phyloP scores from a whole-genome alignment of 1,139 yeast genomes.

The Suhomyces coccinellae region DNA sequence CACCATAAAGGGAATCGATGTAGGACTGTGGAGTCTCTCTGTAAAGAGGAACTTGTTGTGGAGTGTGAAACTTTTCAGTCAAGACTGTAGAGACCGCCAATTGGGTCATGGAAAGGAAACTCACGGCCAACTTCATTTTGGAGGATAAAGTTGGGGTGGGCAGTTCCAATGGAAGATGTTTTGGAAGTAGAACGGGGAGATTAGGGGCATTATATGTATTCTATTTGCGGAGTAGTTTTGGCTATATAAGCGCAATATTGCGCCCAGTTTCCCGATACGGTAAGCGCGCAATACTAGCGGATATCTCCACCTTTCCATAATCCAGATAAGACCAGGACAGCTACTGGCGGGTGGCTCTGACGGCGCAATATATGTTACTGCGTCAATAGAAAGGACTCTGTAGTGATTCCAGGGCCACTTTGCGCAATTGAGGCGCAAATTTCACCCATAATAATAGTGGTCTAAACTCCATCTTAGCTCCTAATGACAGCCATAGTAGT shows the following conservation, averaged over 20 bases:
- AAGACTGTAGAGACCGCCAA: not conserved
- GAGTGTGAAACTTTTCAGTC: not conserved
- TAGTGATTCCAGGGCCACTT: too few relatives aligned
- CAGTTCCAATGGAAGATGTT: not conserved
- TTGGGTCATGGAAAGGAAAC: not conserved
- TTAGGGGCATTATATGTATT: not conserved
- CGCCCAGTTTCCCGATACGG: not conserved
- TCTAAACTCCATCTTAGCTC: too few relatives aligned
- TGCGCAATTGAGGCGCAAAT: too few relatives aligned
- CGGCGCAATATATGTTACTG: too few relatives aligned
- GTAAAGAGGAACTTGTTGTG: not conserved
- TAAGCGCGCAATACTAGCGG: not conserved
- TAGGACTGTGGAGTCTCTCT: constrained; percentile 14
- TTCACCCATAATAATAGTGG: too few relatives aligned
- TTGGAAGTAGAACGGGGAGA: not conserved
- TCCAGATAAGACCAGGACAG: too few relatives aligned
- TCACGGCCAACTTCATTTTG: not conserved
- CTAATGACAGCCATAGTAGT: too few relatives aligned
- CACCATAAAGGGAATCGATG: constrained; percentile 31
- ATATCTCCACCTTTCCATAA: too few relatives aligned
- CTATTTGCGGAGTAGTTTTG: not conserved
- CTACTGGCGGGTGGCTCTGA: too few relatives aligned
- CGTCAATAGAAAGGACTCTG: too few relatives aligned
- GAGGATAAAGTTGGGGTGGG: not conserved
- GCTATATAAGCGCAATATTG: not conserved